phyloP scores from a whole-genome alignment of 257 asterid species.

The Fraxinus americana region DNA sequence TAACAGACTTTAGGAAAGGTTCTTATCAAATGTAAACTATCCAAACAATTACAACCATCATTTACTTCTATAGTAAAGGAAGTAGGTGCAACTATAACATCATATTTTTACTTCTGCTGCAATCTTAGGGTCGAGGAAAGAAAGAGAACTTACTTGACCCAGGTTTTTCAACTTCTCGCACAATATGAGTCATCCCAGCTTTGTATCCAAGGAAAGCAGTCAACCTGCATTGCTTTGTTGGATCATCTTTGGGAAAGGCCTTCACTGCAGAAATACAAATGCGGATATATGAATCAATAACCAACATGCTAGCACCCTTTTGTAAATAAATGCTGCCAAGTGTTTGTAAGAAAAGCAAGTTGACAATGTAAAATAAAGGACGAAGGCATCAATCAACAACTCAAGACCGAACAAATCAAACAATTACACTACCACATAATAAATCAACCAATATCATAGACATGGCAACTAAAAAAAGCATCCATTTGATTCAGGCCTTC shows the following conservation, averaged over 20 bases:
- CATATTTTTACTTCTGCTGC: not conserved
- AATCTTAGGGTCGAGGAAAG: not conserved
- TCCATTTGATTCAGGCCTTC: not conserved
- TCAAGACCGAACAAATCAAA: not conserved
- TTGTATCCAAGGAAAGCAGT: constrained; percentile 85
- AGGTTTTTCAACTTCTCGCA: constrained; percentile 86
- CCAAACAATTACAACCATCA: not conserved
- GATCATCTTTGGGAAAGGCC: constrained; percentile 79
- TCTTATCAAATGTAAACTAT: not conserved
- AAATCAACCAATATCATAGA: not conserved
- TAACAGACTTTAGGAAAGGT: not conserved
- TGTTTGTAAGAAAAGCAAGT: not conserved
- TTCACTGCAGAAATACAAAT: constrained; percentile 52
- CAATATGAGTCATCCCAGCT: constrained; percentile 92
- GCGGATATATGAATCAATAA: not conserved
- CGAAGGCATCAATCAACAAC: not conserved
- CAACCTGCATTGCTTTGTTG: constrained; percentile 58
- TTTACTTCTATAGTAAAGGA: not conserved
- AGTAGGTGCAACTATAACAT: not conserved
- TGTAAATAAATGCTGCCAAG: not conserved
- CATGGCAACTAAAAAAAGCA: not conserved
- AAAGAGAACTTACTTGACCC: constrained; percentile 67
- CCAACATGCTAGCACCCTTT: not conserved
- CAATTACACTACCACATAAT: not conserved
- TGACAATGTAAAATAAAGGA: not conserved